Base-by-base conservation (phyloP, 768 basidiomycete genomes). In the Termitomyces sp. region DNA sequence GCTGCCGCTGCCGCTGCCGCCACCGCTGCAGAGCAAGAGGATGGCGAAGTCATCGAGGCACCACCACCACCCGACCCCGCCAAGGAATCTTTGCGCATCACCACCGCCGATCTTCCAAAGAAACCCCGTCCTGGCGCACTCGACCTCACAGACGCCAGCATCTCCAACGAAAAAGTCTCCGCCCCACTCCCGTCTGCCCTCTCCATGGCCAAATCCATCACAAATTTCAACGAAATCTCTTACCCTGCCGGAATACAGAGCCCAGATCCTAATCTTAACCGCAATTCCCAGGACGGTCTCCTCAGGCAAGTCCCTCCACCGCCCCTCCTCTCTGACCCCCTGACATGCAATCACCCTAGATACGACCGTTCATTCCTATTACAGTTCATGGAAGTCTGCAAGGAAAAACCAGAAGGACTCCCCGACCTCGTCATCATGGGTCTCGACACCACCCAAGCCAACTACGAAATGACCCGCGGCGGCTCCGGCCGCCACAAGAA, bases 321-420 rank as follows among this genome's bases (percentile, higher is more conserved):
- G 5, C 15, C 37, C 37, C 5, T 7, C 37, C 6, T 38, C 5
- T 38, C 5, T 33, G 11, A 37, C 12, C 14, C 0, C 14, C 23
- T 23, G 23, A 23, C 23, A 23, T 23, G 23, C 23, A 23, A 23
- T 17, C 37, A 3, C 5, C 2, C 9, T 7, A 93, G 96, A 66
- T 99, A 99, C 69, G 94, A 98, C 70, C 93, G 95, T 37, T 93
- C 95, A 19, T 99, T 99, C 84, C 81, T 99, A 26, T 73, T 99
- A 57, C 96, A 99, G 68, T 99, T 99, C 76, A 94, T 97, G 91
- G 73, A 75, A 23, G 73, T 96, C 58, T 99, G 97, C 79, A 91
- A 85, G 70, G 96, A 98, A 75, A 95, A 94, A 71, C 96, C 97
- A 3, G 93, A 91, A 53, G 79, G 82, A 54, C 85, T 98, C 28